Base-by-base conservation (phyloP, 768 basidiomycete species). In the Leccinum ochraceum region DNA sequence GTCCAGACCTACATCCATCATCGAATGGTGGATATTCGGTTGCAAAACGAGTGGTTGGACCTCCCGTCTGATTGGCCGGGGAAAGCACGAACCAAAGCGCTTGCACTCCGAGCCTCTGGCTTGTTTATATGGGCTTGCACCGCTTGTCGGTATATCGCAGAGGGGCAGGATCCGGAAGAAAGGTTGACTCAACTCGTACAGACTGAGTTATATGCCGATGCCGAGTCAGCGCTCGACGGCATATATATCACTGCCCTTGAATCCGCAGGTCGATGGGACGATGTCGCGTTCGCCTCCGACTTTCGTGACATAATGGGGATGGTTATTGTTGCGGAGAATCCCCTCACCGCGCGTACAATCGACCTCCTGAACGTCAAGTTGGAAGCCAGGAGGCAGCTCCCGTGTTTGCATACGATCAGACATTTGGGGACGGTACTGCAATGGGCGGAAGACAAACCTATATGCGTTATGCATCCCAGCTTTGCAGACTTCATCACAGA, bases 401-500 rank as follows among this genome's bases (percentile, higher is more conserved):
- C 70, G 5, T 68, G 72, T 57, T 54, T 70, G 13, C 74, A 75
- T 58, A 74, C 73, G 30, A 67, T 74, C 57, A 61, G 63, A 30
- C 67, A 67, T 63, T 56, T 74, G 1, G 64, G 66, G 11, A 66
- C 65, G 26, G 65, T 74, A 22, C 54, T 74, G 54, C 74, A 67
- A 32, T 73, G 71, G 70, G 62, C 63, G 2, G 59, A 67, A 34
- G 66, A 67, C 39, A 61, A 67, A 20, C 67, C 69, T n/a, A 71
- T 77, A 49, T 67, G 59, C 16, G 66, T 73, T 3, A 68, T 71
- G 61, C 76, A 77, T 56, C 69, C 75, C 0, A 75, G 74, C 28
- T 74, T 76, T 24, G 63, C 61, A 6, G 75, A 77, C 54, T 76
- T 77, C 44, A 63, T 77, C 39, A 71, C 71, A 26, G 69, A 76